Evolutionary conservation across 805 yeast genomes (phyloP).

Genomic region (Myxozyma udenii): DNA sequence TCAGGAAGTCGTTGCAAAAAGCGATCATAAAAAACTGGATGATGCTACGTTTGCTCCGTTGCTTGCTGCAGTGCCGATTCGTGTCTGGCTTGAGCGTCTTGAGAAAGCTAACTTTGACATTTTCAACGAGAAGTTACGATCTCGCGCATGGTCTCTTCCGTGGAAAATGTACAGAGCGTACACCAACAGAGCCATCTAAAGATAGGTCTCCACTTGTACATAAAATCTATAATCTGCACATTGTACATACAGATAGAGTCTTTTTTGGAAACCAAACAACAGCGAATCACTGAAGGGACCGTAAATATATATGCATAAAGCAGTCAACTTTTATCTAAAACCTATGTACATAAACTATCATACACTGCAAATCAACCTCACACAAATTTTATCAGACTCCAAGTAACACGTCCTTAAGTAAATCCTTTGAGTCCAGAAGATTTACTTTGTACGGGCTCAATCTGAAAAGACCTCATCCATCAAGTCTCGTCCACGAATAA

Average conservation of each 20-base stretch:
- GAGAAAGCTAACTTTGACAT: constrained; percentile 66
- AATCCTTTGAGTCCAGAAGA: too few relatives aligned
- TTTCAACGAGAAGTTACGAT: constrained; percentile 44
- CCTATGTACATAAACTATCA: too few relatives aligned
- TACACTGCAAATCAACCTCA: too few relatives aligned
- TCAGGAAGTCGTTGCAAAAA: constrained; percentile 39
- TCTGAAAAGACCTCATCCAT: constrained; percentile 77
- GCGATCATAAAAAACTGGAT: constrained; percentile 37
- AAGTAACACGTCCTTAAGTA: too few relatives aligned
- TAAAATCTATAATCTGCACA: too few relatives aligned
- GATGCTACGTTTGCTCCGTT: constrained; percentile 67
- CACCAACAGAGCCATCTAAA: constrained; percentile 41
- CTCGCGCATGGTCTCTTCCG: constrained; percentile 62
- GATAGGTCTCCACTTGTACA: neutral
- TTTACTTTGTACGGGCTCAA: too few relatives aligned
- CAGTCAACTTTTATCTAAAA: too few relatives aligned
- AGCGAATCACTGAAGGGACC: too few relatives aligned
- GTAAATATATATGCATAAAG: too few relatives aligned
- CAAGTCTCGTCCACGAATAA: constrained; percentile 85
- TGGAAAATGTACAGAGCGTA: constrained; percentile 56
- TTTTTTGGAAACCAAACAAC: neutral
- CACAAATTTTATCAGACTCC: too few relatives aligned
- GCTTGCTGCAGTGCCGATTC: constrained; percentile 64
- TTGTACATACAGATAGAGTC: neutral
- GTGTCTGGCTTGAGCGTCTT: constrained; percentile 57